Evolutionary conservation across 1,139 yeast genomes (phyloP).

Genomic region (Wickerhamomyces sp.): DNA sequence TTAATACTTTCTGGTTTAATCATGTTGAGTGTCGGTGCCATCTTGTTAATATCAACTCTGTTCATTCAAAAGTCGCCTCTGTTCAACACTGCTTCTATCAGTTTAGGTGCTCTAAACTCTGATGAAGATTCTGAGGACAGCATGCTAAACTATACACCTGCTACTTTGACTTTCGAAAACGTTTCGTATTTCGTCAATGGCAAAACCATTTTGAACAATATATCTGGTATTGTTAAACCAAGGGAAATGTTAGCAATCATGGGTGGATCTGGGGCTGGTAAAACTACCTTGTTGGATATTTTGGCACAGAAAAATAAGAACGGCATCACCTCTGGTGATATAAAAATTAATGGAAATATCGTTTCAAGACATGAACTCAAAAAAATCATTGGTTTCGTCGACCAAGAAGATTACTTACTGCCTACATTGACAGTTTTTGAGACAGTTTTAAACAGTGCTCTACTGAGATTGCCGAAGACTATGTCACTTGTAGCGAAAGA

Average conservation of each 20-base stretch:
- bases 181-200: constrained; percentile 61
- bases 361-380: constrained; percentile 43
- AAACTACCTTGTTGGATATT: constrained; percentile 87
- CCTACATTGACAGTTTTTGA: constrained; percentile 95
- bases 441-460: constrained; percentile 88
- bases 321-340: constrained; percentile 61
- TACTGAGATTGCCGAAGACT: constrained; percentile 74
- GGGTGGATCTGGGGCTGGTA: constrained; percentile 99
- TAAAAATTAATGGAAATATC: constrained; percentile 66
- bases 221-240: constrained; percentile 77
- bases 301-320: constrained; percentile 83
- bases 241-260: constrained; percentile 90
- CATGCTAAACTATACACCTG: constrained; percentile 63
- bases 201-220: constrained; percentile 49
- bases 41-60: constrained; percentile 40
- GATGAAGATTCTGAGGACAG: constrained; percentile 41
- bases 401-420: constrained; percentile 86
- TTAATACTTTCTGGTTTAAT: constrained; percentile 50
- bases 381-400: constrained; percentile 89
- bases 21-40: constrained; percentile 32
- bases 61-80: constrained; percentile 62
- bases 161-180: constrained; percentile 71
- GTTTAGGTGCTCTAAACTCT: constrained; percentile 31
- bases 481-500: constrained; percentile 74
- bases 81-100: constrained; percentile 36